Percentiles rank a stretch among this genome's conserved stretches.
Conservation (phyloP, 2,329 filamentous ascomycete genomes). For the Talaromyces verruculosus region DNA sequence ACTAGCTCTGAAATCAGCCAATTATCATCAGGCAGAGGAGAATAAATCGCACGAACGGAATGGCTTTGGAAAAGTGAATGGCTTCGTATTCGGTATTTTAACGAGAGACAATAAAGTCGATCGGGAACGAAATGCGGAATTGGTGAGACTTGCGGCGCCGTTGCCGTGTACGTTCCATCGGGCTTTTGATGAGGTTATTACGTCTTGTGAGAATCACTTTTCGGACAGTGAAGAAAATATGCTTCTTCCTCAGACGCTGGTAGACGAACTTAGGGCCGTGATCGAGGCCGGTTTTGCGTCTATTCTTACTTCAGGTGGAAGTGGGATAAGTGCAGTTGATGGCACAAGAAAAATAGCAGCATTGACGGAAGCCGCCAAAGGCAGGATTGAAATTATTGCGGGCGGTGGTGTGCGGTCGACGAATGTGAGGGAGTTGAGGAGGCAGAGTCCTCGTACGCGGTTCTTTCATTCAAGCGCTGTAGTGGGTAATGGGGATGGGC, state of each 20-base stretch:
- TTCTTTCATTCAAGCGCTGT: conserved; percentile 50
- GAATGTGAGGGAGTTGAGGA: conserved; percentile 43
- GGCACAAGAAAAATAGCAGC: conserved; percentile 37
- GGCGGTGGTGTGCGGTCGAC: conserved; percentile 52
- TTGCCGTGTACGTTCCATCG: conserved; percentile 57
- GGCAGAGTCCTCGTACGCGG: conserved; percentile 28
- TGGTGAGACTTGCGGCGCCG: conserved; percentile 45
- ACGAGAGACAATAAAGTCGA: conserved; percentile 39
- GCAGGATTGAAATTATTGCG: conserved; percentile 46
- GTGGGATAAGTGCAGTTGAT: conserved; percentile 35
- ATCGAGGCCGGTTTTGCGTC: conserved; percentile 46
- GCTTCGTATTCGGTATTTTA: conserved; percentile 56
- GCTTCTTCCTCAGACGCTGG: not conserved
- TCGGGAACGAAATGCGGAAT: conserved; percentile 38
- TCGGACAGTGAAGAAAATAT: too few relatives aligned
- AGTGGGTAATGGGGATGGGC: not conserved
- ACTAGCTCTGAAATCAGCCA: conserved; percentile 30
- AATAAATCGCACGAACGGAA: not conserved
- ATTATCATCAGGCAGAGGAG: not conserved
- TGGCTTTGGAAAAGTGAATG: conserved; percentile 36
- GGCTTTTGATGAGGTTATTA: conserved; percentile 50
- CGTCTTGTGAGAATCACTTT: not conserved
- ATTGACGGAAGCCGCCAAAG: conserved; percentile 25
- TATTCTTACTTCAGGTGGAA: conserved; percentile 52
- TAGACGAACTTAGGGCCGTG: conserved; percentile 35